Conservation (phyloP, 2,329 filamentous ascomycete species). For the Colletotrichum truncatum region DNA sequence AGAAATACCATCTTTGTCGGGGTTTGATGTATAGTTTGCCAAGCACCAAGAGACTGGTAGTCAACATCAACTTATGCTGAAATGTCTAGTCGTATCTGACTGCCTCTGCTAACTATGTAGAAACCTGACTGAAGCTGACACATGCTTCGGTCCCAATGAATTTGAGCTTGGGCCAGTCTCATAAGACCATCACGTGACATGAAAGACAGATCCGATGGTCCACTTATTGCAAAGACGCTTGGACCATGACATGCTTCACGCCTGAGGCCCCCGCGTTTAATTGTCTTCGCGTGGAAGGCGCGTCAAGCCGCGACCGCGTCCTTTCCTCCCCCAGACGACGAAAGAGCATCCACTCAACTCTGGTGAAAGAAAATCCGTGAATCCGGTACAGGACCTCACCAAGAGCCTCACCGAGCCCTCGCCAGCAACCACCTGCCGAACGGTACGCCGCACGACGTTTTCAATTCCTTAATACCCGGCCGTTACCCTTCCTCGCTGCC, state of each 20-base stretch:
- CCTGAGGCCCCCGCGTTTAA: constrained; percentile 22
- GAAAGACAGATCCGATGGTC: background rate
- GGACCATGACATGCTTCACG: background rate
- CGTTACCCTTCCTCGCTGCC: background rate
- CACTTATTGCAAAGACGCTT: background rate
- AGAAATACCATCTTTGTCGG: too few relatives aligned
- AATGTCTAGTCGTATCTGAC: too few relatives aligned
- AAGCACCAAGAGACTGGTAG: too few relatives aligned
- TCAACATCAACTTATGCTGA: too few relatives aligned
- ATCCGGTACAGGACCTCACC: constrained; percentile 3
- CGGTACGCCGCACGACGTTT: background rate
- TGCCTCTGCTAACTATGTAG: too few relatives aligned
- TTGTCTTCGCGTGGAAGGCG: constrained; percentile 27
- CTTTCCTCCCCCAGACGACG: background rate
- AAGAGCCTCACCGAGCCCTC: constrained; percentile 17
- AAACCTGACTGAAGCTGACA: too few relatives aligned
- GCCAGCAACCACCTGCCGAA: background rate
- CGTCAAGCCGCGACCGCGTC: constrained; percentile 28
- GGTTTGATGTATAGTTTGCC: too few relatives aligned
- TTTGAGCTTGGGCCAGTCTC: too few relatives aligned
- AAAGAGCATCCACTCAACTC: constrained; percentile 25
- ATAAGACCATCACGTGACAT: too few relatives aligned
- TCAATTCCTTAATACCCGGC: background rate
- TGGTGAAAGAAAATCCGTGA: constrained; percentile 28
- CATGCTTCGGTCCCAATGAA: too few relatives aligned